phyloP scores from a whole-genome alignment of 1,284 basidiomycete genomes.

The Tylopilus orsonianus region DNA sequence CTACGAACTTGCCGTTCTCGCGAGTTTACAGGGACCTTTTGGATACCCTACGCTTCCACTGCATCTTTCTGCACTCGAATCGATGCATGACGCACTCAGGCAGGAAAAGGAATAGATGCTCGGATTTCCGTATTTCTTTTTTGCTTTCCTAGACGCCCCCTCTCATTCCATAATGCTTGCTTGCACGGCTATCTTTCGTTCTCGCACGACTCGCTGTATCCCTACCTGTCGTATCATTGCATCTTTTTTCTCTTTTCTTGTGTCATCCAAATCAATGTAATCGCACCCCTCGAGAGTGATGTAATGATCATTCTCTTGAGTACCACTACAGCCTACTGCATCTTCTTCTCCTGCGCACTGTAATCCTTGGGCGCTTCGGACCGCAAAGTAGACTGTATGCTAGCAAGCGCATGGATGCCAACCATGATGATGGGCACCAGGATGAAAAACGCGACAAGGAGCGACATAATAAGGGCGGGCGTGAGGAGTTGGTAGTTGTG shows the following conservation, averaged over 20 bases:
- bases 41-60: slow-evolving; percentile 56
- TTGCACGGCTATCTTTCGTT: slow-evolving; percentile 13
- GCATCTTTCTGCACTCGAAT: slow-evolving; percentile 66
- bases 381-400: slow-evolving; percentile 72
- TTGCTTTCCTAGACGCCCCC: slow-evolving; percentile 16
- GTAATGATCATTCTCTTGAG: slow-evolving; percentile 22
- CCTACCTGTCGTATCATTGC: slow-evolving; percentile 23
- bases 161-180: slow-evolving; percentile 11
- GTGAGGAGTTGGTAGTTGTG: slow-evolving; percentile 78
- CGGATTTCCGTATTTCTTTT: neutral
- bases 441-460: slow-evolving; percentile 70
- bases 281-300: slow-evolving; percentile 21
- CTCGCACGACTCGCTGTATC: slow-evolving; percentile 31
- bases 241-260: slow-evolving; percentile 26
- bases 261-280: slow-evolving; percentile 24
- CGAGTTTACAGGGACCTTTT: slow-evolving; percentile 48
- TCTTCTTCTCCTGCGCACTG: slow-evolving; percentile 74
- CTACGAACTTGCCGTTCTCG: slow-evolving; percentile 63
- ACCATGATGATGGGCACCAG: slow-evolving; percentile 69
- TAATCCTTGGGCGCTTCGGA: slow-evolving; percentile 66
- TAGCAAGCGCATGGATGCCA: slow-evolving; percentile 68
- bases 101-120: slow-evolving; percentile 27
- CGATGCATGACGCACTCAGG: slow-evolving; percentile 47
- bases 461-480: slow-evolving; percentile 70
- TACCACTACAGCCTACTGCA: slow-evolving; percentile 50